Base-by-base conservation (phyloP, 1,139 yeast species). In the Debaryomyces coudertii region DNA sequence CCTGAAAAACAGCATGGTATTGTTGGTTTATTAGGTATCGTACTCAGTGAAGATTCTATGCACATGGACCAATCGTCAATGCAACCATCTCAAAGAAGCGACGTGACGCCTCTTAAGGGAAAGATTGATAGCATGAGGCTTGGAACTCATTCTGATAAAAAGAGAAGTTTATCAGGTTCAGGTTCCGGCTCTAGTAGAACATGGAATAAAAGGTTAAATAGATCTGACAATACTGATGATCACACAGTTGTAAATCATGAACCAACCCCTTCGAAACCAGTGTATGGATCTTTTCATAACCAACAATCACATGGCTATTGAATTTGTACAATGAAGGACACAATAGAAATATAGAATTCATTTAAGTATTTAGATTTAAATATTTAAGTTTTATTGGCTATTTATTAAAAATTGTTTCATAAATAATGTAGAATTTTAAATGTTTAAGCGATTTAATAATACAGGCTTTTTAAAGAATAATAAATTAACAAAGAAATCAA, bases 11-110 rank as follows among this genome's bases (percentile, higher is more conserved):
- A 56, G 33, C 64, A 57, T 41, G 55, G 52, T 29, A 53, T 59
- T 11, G 53, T 53, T 12, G 63, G 62, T 1, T 39, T 58, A 7
- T 44, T 61, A 25, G 65, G 64, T 1, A 58, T 60, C 15, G 57
- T 52, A 37, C 45, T 60, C 28, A 53, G 48, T 27, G 56, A 54
- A 25, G 56, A 51, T 24, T 25, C 47, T n/a, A 40, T 46, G 20
- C 48, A 46, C 4, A 42, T 40, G 34, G 37, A 25, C n/a, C 40
- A 42, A 9, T 20, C 30, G 6, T 22, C 36, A 8, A 11, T 22
- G 14, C 41, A 29, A 36, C 25, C 41, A n/a, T 33, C 31, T 24
- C 35, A 28, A 11, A 22, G 15, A 31, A 25, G 28, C 14, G 35
- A 34, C 5, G 6, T 55, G 3, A 53, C 61, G 1, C 61, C 62